A percentile compares a stretch with the other conserved stretches of the same genome.
Conservation (phyloP, 2,329 filamentous ascomycete genomes). For the Lasiodiplodia citricola region DNA sequence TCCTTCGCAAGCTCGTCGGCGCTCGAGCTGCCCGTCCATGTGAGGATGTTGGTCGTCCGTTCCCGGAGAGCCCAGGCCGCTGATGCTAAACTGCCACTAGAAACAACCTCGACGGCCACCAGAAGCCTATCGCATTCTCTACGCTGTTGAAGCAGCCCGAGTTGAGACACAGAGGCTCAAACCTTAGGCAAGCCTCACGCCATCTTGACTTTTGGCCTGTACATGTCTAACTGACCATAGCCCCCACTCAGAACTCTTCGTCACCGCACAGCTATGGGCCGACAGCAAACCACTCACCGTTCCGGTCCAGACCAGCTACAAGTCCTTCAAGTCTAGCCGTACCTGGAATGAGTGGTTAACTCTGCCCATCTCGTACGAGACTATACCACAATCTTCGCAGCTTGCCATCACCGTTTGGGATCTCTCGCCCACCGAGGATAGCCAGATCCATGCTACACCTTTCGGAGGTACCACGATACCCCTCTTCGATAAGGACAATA, state of each 20-base stretch:
- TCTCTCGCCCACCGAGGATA: slow-evolving; percentile 77
- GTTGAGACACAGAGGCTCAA: slow-evolving; percentile 85
- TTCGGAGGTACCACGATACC: slow-evolving; percentile 93
- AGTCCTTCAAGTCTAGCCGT: slow-evolving; percentile 74
- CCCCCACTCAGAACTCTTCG: slow-evolving; percentile 84
- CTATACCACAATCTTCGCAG: slow-evolving; percentile 79
- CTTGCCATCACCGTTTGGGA: slow-evolving; percentile 97
- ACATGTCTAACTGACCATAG: slow-evolving; percentile 48
- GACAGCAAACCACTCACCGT: slow-evolving; percentile 95
- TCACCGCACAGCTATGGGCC: slow-evolving; percentile 92
- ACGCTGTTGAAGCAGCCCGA: slow-evolving; percentile 79
- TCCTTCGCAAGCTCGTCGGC: slow-evolving; percentile 91
- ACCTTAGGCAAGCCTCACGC: slow-evolving; percentile 63
- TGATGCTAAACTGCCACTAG: slow-evolving; percentile 50
- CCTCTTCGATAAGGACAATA: slow-evolving; percentile 92
- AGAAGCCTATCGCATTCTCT: slow-evolving; percentile 76
- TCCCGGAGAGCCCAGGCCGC: slow-evolving; percentile 22
- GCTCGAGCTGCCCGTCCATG: slow-evolving; percentile 72
- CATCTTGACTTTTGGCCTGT: not conserved
- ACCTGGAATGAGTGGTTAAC: slow-evolving; percentile 97
- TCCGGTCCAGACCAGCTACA: slow-evolving; percentile 90
- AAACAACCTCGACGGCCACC: slow-evolving; percentile 77
- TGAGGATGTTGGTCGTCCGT: slow-evolving; percentile 63
- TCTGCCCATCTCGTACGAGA: slow-evolving; percentile 82
- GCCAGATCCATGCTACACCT: slow-evolving; percentile 78